These are phyloP conservation scores for Byssothecium circinans DNA, from an alignment of 2,329 filamentous ascomycete species.

Conservation along the genomic window DNA sequence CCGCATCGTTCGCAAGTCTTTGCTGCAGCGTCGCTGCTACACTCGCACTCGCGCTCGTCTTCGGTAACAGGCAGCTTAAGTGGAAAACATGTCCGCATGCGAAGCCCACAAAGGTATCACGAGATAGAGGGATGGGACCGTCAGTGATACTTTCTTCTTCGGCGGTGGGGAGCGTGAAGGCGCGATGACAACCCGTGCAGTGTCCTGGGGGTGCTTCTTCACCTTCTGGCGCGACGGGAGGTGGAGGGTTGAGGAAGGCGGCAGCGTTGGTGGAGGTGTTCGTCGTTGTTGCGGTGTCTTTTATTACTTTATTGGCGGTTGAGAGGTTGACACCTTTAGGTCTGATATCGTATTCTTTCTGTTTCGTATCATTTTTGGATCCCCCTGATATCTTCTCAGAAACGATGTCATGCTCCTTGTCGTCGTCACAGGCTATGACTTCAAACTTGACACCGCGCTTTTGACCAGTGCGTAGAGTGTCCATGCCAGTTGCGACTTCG, in stretches of 20 bases:
- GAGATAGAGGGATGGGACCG: conserved; percentile 28
- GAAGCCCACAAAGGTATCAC: conserved; percentile 75
- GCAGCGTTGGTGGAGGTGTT: conserved; percentile 11
- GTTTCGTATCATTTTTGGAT: conserved; percentile 1
- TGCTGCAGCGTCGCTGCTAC: conserved; percentile 50
- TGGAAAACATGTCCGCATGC: conserved; percentile 83
- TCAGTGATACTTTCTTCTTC: conserved; percentile 33
- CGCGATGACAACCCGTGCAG: conserved; percentile 36
- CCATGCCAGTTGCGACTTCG: conserved; percentile 84
- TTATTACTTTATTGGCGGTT: conserved; percentile 27
- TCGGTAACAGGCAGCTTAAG: conserved; percentile 66
- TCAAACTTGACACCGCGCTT: conserved; percentile 88
- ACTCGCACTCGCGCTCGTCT: conserved; percentile 45
- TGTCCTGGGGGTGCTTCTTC: conserved; percentile 37
- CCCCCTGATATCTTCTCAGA: background rate
- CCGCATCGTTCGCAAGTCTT: conserved; percentile 40
- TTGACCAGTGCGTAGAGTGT: conserved; percentile 75
- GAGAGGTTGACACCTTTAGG: conserved; percentile 32
- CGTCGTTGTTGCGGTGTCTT: conserved; percentile 23
- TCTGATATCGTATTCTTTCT: conserved; percentile 30
- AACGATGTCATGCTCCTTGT: background rate
- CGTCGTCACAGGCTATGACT: conserved; percentile 55
- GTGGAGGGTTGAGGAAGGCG: conserved; percentile 23
- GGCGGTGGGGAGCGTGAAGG: conserved; percentile 35
- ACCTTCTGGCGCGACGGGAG: conserved; percentile 16